Evolutionary conservation across 2,329 filamentous ascomycete species (phyloP), one percentile per base, ranked within the genome.

Genomic region (Cephalotrichum gorgonifer): DNA sequence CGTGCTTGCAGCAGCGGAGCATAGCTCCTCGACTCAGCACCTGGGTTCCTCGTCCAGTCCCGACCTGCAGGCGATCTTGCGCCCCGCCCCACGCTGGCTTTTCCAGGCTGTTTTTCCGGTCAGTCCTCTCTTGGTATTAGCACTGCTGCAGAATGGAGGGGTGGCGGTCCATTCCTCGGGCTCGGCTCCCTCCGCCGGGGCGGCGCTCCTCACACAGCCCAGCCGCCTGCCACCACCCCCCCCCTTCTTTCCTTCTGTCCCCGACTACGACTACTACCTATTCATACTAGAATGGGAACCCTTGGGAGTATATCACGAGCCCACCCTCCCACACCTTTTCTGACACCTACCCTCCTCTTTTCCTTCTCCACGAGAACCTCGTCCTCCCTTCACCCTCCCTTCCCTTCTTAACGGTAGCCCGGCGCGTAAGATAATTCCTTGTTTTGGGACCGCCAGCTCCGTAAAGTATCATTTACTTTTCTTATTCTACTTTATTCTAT

Each of bases 401-500:
- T 75, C 70, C 72, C 72, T 76, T 75, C 71, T 74, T 72, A 70
- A 67, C 70, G 72, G 74, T 69, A 72, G 71, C 71, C 74, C 58
- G 76, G 78, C 72, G 79, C 77, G 73, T 71, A 74, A 74, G 73
- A 72, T 75, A 75, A 71, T 73, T 70, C 72, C 73, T 71, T 62
- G 64, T 69, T 60, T 67, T 73, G 70, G 72, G 76, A 75, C 69
- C 72, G 71, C 74, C 70, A 68, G 65, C 66, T 69, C 70, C 46
- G 46, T 48, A 26, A 38, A 48, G 68, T 67, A 61, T 60, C 61
- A 61, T 64, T 67, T 68, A 65, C 65, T 62, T 61, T 67, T 69
- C 64, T 62, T 64, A 60, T 66, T 63, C 62, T 52, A 53, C 55
- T 43, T 50, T 50, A 44, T 55, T 54, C 44, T 48, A 43, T 28